phyloP scores from a whole-genome alignment of 768 basidiomycete species.

The Krasilnikovozyma curviuscula region DNA sequence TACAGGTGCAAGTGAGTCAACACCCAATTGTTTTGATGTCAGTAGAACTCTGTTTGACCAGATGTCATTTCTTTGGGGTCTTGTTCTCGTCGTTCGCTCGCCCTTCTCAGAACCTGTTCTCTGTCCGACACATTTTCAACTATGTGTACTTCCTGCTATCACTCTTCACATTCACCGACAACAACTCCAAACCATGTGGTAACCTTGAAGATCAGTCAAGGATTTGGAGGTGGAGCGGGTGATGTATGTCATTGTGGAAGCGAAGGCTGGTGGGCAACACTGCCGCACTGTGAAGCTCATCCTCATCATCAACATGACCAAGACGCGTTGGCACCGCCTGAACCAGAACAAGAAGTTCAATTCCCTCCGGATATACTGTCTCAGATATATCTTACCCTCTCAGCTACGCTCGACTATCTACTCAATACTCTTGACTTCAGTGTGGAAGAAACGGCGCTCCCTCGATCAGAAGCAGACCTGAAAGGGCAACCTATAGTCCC shows the following conservation, averaged over 20 bases:
- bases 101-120: slow-evolving; percentile 61
- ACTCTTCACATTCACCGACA: slow-evolving; percentile 68
- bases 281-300: no score
- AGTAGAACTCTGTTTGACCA: background rate
- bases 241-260: slow-evolving; percentile 95
- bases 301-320: no score
- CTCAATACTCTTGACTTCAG: slow-evolving; percentile 65
- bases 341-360: no score
- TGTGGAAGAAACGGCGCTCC: slow-evolving; percentile 54
- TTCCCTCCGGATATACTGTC: no score
- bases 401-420: slow-evolving; percentile 60
- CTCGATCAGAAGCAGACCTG: slow-evolving; percentile 46
- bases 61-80: background rate
- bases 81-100: background rate
- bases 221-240: slow-evolving; percentile 46
- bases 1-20: slow-evolving; percentile 74
- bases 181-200: slow-evolving; percentile 75
- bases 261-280: no score
- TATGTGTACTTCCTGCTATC: slow-evolving; percentile 74
- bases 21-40: background rate
- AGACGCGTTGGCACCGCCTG: no score
- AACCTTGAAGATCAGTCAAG: slow-evolving; percentile 78
- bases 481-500: slow-evolving; percentile 40
- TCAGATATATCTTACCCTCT: no score
- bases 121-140: slow-evolving; percentile 70